phyloP scores from a whole-genome alignment of 2,329 filamentous ascomycete species.

The Aspergillus ochraceoroseus region DNA sequence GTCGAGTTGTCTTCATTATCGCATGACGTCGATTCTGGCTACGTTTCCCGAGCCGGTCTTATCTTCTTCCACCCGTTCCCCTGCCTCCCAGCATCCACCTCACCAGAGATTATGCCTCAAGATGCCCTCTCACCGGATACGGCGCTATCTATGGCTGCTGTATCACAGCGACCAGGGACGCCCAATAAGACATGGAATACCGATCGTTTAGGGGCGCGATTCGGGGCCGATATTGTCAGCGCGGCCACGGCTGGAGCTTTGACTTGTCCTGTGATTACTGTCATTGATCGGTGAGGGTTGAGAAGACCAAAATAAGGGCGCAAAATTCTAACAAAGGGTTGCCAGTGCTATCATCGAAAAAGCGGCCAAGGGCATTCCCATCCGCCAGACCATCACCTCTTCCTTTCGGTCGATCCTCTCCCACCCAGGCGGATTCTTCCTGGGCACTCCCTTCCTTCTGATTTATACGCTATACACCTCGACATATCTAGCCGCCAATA shows the following conservation, averaged over 20 bases:
- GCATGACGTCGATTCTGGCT: too few relatives aligned
- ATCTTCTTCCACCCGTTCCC: background rate
- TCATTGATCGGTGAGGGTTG: conserved; percentile 92
- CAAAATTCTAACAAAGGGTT: too few relatives aligned
- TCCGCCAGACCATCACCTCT: conserved; percentile 39
- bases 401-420: conserved; percentile 40
- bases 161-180: too few relatives aligned
- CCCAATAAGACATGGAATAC: conserved; percentile 62
- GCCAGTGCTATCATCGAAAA: conserved; percentile 49
- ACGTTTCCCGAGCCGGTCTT: too few relatives aligned
- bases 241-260: conserved; percentile 67
- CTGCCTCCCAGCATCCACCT: background rate
- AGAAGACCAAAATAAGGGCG: too few relatives aligned
- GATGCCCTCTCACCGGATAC: conserved; percentile 28
- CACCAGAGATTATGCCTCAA: conserved; percentile 27
- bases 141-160: conserved; percentile 22
- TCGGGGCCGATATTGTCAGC: conserved; percentile 64
- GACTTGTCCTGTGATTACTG: conserved; percentile 77
- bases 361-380: conserved; percentile 43
- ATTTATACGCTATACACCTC: conserved; percentile 68
- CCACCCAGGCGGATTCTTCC: conserved; percentile 42
- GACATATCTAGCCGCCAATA: conserved; percentile 85
- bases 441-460: conserved; percentile 47
- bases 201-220: conserved; percentile 60
- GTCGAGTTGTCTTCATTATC: too few relatives aligned